Percentiles rank a stretch among this genome's conserved stretches.
Evolutionary conservation across 2,329 filamentous ascomycete species (phyloP).

Genomic region (Dactylellina parvicollis): DNA sequence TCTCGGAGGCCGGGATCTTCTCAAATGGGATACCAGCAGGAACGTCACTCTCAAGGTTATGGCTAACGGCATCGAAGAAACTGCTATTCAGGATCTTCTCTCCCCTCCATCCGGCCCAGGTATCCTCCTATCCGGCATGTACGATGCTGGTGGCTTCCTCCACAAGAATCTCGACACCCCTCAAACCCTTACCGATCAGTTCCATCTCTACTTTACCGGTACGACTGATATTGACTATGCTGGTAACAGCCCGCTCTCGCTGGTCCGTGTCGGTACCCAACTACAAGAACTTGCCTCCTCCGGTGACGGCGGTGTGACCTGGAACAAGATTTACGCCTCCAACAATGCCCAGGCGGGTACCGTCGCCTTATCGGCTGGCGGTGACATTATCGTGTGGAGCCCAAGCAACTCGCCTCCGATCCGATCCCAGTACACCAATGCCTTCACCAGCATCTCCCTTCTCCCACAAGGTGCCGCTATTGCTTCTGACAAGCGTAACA

Average conservation of each 20-base stretch:
- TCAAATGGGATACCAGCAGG: conserved; percentile 66
- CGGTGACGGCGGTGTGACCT: conserved; percentile 66
- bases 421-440: conserved; percentile 59
- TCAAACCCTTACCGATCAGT: conserved; percentile 63
- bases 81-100: conserved; percentile 65
- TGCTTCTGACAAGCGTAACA: conserved; percentile 68
- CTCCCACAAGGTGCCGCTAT: conserved; percentile 65
- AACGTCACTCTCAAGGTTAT: conserved; percentile 65
- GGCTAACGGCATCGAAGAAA: conserved; percentile 69
- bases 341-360: conserved; percentile 63
- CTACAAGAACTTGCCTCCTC: conserved; percentile 65
- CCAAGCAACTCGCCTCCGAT: conserved; percentile 54
- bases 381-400: conserved; percentile 62
- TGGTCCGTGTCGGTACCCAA: conserved; percentile 66
- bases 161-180: conserved; percentile 62
- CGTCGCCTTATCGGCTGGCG: conserved; percentile 67
- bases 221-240: conserved; percentile 63
- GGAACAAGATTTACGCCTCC: conserved; percentile 66
- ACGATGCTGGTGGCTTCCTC: conserved; percentile 67
- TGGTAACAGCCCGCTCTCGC: conserved; percentile 60
- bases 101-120: conserved; percentile 65
- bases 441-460: conserved; percentile 64
- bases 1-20: conserved; percentile 68
- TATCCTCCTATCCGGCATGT: conserved; percentile 66
- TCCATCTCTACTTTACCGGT: conserved; percentile 64